Percentiles rank a stretch among this genome's conserved stretches.
Conservation (phyloP, 306 rosid species). For the Styphnolobium japonicum region DNA sequence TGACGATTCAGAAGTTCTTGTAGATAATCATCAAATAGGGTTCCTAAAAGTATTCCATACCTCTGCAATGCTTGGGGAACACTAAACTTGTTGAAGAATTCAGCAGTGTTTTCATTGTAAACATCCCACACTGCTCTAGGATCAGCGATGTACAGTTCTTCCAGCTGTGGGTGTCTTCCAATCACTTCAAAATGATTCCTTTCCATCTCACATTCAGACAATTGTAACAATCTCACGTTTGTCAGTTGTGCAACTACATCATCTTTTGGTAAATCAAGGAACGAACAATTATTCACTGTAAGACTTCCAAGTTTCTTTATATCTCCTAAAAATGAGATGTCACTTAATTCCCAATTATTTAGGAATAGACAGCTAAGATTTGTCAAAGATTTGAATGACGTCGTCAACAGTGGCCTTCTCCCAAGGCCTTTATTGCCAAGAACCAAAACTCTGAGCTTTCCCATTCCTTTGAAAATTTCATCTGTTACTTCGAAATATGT, state of each 20-base stretch:
- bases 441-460: neutral
- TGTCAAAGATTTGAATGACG: neutral
- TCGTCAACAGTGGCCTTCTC: neutral
- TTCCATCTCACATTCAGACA: neutral
- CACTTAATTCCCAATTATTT: accelerated
- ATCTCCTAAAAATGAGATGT: neutral
- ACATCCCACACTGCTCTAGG: neutral
- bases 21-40: neutral
- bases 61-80: neutral
- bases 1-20: neutral
- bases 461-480: neutral
- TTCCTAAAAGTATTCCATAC: neutral
- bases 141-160: constrained; percentile 23
- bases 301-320: constrained; percentile 20
- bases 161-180: neutral
- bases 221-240: constrained; percentile 20
- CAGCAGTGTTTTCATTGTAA: neutral
- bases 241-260: neutral
- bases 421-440: neutral
- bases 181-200: constrained; percentile 13
- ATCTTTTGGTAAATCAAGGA: constrained; percentile 23
- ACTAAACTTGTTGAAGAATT: neutral
- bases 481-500: neutral
- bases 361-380: neutral
- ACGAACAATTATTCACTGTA: neutral